Evolutionary conservation across 1,139 yeast genomes (phyloP), one percentile per base, ranked within the genome.

Genomic region (Kodamaea ohmeri): DNA sequence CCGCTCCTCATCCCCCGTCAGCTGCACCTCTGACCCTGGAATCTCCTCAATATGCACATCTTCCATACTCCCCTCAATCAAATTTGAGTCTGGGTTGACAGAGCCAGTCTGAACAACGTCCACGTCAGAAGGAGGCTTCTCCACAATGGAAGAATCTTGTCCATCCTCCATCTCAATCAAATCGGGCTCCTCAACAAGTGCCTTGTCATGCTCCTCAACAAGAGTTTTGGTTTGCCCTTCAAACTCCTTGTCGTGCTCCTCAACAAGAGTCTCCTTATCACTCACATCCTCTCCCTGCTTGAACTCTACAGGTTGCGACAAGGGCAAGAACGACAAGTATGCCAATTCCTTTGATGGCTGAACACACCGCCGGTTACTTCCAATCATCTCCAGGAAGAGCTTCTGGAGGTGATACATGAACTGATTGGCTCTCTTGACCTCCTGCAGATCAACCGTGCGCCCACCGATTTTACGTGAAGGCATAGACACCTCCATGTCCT

Each of bases 281-380:
- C n/a, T n/a, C n/a, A n/a, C n/a, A 5, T 20, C 35, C 8, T 16
- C 37, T 14, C 19, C 14, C 18, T 35, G 39, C 16, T 33, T 33
- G 11, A 83, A 83, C 34, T 73, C 78, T 14, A 83, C 88, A 24
- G 78, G 79, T 38, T 78, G 78, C 11, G 80, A 78, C 30, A 84
- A 73, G 1, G 92, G 92, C 35, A 88, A 80, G 48, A 92, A 83
- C 1, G 97, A 92, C 47, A 92, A 67, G 54, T 84, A 90, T 0
- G 96, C 97, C 46, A 92, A 67, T 46, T 88, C 95, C 48, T 80
- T 81, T 22, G 80, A 77, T 0, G 98, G 98, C 4, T 82, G 76
- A 4, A 92, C 88, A 51, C 85, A 82, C 41, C 88, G 67, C 29
- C 67, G 61, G 6, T 68, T 58, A 0, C 90, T 74, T 41, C 73